Evolutionary conservation across 208 protist genomes (phyloP).

Genomic region (Acanthamoeba triangularis): DNA sequence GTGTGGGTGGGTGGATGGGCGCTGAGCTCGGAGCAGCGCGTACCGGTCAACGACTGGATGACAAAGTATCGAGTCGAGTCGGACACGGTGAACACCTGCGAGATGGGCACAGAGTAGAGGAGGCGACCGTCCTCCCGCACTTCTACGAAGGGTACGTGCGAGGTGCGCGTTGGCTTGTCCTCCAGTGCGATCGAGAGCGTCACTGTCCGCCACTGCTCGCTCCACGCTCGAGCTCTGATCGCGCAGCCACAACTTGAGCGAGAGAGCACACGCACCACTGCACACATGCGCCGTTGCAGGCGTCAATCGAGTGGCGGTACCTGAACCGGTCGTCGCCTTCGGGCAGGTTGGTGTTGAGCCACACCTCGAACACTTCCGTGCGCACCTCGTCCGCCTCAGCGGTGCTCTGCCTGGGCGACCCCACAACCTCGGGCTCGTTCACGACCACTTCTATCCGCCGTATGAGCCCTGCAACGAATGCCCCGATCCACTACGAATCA

Average conservation of each 20-base stretch:
- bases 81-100: slow-evolving; percentile 40
- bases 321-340: slow-evolving; percentile 4
- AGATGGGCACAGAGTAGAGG: slow-evolving; percentile 52
- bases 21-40: background rate
- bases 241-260: background rate
- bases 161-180: background rate
- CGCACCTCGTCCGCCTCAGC: background rate
- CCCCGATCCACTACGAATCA: too few relatives aligned
- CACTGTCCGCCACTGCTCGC: background rate
- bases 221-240: background rate
- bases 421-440: background rate
- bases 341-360: slow-evolving; percentile 45
- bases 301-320: background rate
- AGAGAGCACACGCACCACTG: background rate
- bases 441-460: background rate
- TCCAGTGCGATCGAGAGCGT: background rate
- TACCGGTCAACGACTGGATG: background rate
- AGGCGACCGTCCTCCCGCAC: background rate
- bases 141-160: slow-evolving; percentile 5
- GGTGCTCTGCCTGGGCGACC: background rate
- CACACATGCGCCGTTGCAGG: background rate
- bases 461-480: background rate
- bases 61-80: slow-evolving; percentile 57
- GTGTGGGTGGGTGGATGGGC: background rate
- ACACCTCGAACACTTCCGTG: background rate